Evolutionary conservation across 352 stramenopile genomes (phyloP).

Genomic region (Pythium periplocum): DNA sequence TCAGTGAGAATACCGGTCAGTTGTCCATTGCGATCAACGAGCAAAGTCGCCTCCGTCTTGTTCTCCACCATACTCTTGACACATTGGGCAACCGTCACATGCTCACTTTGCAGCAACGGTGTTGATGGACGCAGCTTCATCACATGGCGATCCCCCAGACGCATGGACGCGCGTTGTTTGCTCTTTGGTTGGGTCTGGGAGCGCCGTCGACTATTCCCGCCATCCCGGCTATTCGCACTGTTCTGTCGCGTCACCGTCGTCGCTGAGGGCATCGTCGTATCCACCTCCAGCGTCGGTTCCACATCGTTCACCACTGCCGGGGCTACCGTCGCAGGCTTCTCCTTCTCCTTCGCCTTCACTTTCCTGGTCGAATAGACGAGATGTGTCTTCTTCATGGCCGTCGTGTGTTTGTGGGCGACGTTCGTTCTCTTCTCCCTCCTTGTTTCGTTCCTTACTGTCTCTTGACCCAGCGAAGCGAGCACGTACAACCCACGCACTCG

Average conservation of each 20-base stretch:
- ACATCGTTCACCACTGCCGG: conserved; percentile 2
- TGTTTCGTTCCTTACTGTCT: background rate
- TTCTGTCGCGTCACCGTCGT: conserved; percentile 2
- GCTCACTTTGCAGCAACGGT: conserved; percentile 70
- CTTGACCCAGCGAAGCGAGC: conserved; percentile 11
- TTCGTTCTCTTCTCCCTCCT: background rate
- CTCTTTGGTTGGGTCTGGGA: background rate
- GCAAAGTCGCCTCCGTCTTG: conserved; percentile 89
- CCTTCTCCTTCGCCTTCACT: conserved; percentile 18
- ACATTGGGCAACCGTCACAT: conserved; percentile 62
- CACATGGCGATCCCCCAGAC: conserved; percentile 23
- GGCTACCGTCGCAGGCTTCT: conserved; percentile 5
- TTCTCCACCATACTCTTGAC: conserved; percentile 86
- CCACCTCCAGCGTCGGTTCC: background rate
- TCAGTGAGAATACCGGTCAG: conserved; percentile 96
- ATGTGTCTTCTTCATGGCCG: conserved; percentile 31
- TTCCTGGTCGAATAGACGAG: conserved; percentile 73
- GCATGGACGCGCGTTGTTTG: conserved; percentile 1
- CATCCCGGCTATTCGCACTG: conserved; percentile 13
- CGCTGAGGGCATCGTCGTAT: background rate
- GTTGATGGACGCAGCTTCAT: conserved; percentile 61
- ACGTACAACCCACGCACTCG: conserved; percentile 24
- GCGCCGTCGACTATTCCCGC: conserved; percentile 9
- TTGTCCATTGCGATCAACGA: conserved; percentile 83
- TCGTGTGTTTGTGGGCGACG: background rate